Conservation (phyloP, 768 basidiomycete species). For the Amanita exitialis region DNA sequence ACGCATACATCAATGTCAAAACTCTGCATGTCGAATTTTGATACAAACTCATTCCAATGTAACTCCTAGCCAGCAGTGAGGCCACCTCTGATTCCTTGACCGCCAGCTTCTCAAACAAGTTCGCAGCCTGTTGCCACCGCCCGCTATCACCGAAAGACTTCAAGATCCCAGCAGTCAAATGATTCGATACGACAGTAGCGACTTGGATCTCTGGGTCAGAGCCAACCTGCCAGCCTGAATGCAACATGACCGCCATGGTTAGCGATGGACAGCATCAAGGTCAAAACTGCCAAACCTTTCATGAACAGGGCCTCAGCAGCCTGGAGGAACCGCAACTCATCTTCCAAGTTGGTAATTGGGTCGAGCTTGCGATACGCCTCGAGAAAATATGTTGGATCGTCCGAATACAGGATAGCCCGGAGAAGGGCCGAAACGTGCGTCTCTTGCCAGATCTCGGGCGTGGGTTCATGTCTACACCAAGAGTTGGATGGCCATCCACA, state of each 20-base stretch:
- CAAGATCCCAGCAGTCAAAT: slow-evolving; percentile 87
- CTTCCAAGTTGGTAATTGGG: slow-evolving; percentile 83
- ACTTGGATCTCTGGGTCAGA: slow-evolving; percentile 99
- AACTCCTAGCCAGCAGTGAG: slow-evolving; percentile 77
- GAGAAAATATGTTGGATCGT: slow-evolving; percentile 84
- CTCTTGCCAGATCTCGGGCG: slow-evolving; percentile 92
- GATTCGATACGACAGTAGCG: slow-evolving; percentile 92
- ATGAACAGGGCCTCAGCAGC: slow-evolving; percentile 83
- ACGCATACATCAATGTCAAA: not conserved
- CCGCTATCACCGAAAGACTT: slow-evolving; percentile 96
- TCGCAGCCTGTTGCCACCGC: slow-evolving; percentile 78
- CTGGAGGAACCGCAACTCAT: slow-evolving; percentile 83
- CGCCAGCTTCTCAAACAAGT: slow-evolving; percentile 85
- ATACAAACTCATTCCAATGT: slow-evolving; percentile 86
- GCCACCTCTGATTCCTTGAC: slow-evolving; percentile 87
- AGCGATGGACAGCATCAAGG: not conserved
- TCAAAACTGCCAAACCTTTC: slow-evolving; percentile 44
- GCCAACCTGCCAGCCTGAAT: slow-evolving; percentile 91
- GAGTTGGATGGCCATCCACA: not conserved
- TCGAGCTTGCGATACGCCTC: slow-evolving; percentile 95
- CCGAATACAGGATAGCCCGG: slow-evolving; percentile 89
- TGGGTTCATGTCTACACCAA: slow-evolving; percentile 68
- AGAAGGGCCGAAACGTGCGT: slow-evolving; percentile 91
- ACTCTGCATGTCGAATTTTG: not conserved
- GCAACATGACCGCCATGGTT: not conserved